Conservation (phyloP, 2,329 filamentous ascomycete genomes). For the Coniochaeta pulveracea region DNA sequence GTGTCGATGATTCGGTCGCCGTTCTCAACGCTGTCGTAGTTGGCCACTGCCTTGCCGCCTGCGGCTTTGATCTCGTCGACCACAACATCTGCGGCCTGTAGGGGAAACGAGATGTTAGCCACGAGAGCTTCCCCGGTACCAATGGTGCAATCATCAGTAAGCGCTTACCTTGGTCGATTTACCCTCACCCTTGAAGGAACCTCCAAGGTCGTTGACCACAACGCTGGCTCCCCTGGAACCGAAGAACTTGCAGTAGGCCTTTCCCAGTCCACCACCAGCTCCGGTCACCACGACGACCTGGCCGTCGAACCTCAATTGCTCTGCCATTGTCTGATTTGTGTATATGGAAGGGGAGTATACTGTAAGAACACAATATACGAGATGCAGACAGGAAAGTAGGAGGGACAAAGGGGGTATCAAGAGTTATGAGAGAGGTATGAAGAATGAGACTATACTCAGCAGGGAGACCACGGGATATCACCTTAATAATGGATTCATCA, state of each 20-base stretch:
- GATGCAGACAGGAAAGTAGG: background rate
- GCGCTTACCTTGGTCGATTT: conserved; percentile 65
- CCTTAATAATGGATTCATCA: conserved; percentile 3
- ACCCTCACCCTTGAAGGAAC: conserved; percentile 87
- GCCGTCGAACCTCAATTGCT: conserved; percentile 69
- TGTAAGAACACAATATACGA: background rate
- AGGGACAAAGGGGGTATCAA: background rate
- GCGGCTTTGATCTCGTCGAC: conserved; percentile 75
- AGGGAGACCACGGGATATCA: background rate
- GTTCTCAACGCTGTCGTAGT: conserved; percentile 91
- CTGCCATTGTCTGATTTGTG: conserved; percentile 34
- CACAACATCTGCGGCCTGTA: conserved; percentile 68
- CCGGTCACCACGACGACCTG: conserved; percentile 85
- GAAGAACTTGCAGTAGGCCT: conserved; percentile 81
- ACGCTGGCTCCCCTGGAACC: conserved; percentile 64
- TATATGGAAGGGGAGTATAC: conserved; percentile 13
- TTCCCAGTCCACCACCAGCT: conserved; percentile 71
- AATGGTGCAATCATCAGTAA: conserved; percentile 5
- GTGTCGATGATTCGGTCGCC: conserved; percentile 92
- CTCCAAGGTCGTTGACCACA: conserved; percentile 93
- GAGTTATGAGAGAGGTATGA: conserved; percentile 1
- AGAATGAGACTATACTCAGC: background rate
- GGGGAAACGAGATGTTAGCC: conserved; percentile 16
- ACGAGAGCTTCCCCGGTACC: too few species aligned
- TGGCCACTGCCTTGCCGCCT: conserved; percentile 92